Percentiles rank a stretch among this genome's conserved stretches.
Evolutionary conservation across 148 eudicot species (phyloP).

Genomic region (Arbutus unedo): DNA sequence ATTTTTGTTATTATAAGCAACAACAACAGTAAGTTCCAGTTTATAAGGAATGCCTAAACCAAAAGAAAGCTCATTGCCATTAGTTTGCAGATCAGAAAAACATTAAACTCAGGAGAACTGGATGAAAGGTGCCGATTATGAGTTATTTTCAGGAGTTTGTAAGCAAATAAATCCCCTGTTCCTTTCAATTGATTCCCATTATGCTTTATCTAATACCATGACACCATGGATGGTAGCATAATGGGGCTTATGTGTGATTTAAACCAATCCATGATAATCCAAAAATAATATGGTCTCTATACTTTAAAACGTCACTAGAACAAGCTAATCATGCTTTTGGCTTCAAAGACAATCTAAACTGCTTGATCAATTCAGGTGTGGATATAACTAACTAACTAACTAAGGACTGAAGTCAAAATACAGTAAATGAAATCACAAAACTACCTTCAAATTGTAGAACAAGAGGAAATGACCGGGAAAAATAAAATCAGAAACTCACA

Average conservation of each 20-base stretch:
- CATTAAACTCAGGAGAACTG: background rate
- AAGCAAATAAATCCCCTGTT: background rate
- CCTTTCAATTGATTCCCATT: background rate
- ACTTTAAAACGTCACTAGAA: background rate
- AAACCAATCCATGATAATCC: background rate
- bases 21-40: background rate
- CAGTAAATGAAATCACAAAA: background rate
- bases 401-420: background rate
- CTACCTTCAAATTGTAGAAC: background rate
- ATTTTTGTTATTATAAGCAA: too few relatives aligned
- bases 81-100: background rate
- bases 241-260: background rate
- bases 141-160: background rate
- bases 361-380: background rate
- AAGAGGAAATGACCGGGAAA: background rate
- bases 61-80: slow-evolving; percentile 1
- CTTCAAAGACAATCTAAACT: background rate
- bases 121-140: background rate
- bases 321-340: slow-evolving; percentile 5
- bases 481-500: slow-evolving; percentile 37
- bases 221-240: background rate
- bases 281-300: background rate
- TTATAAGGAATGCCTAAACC: background rate
- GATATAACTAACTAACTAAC: background rate
- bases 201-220: background rate